A percentile compares a stretch with the other conserved stretches of the same genome.
These are phyloP conservation scores for Porphyridium purpureum DNA, from an alignment of 23 red algal genomes.

Conservation along the genomic window DNA sequence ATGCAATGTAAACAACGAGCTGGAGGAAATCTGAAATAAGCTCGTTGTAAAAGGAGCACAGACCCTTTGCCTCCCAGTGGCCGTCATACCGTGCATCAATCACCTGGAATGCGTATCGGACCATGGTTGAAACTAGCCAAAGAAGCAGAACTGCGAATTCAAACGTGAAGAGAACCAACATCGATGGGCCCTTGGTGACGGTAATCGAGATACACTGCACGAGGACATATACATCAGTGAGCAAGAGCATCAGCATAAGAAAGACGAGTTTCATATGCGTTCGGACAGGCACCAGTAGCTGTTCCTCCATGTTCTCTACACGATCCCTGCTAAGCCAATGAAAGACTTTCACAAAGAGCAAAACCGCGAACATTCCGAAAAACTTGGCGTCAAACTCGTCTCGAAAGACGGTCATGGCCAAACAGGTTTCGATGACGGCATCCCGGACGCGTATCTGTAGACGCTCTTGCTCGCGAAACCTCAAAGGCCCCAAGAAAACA, in stretches of 20 bases:
- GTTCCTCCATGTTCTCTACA: slow-evolving; percentile 72
- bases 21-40: slow-evolving; percentile 64
- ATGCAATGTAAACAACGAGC: slow-evolving; percentile 80
- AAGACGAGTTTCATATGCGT: slow-evolving; percentile 48
- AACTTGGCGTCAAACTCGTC: slow-evolving; percentile 77
- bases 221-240: slow-evolving; percentile 35
- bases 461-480: slow-evolving; percentile 81
- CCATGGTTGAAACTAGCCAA: slow-evolving; percentile 25
- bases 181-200: slow-evolving; percentile 24
- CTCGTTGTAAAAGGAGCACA: slow-evolving; percentile 78
- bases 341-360: slow-evolving; percentile 81
- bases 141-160: slow-evolving; percentile 79
- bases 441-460: slow-evolving; percentile 70
- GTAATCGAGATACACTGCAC: slow-evolving; percentile 17
- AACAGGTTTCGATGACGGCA: slow-evolving; percentile 82
- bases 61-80: slow-evolving; percentile 63
- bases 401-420: slow-evolving; percentile 93
- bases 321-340: slow-evolving; percentile 92
- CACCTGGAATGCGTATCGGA: slow-evolving; percentile 50
- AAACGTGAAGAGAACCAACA: slow-evolving; percentile 81
- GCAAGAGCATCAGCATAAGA: slow-evolving; percentile 34
- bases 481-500: slow-evolving; percentile 68
- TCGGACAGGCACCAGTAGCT: slow-evolving; percentile 33
- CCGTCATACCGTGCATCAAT: slow-evolving; percentile 47
- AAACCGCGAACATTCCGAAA: slow-evolving; percentile 43